phyloP scores from a whole-genome alignment of 352 stramenopile species.

The Pythium aristosporum region DNA sequence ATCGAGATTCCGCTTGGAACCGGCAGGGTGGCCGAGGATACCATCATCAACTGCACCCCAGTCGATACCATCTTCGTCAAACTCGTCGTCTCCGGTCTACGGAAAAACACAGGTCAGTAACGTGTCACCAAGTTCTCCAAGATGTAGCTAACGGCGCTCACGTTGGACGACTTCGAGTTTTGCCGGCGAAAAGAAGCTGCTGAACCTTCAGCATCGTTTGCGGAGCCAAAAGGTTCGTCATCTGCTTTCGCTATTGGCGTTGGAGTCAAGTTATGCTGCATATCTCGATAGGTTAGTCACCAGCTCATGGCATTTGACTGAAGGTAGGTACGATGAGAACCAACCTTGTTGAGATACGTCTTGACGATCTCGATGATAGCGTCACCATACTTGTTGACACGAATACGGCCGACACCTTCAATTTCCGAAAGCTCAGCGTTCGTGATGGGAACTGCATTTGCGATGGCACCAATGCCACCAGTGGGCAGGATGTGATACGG shows the following conservation, averaged over 20 bases:
- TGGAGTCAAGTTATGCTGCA: conserved; percentile 66
- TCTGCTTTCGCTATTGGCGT: conserved; percentile 18
- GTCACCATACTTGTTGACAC: conserved; percentile 84
- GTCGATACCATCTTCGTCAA: conserved; percentile 61
- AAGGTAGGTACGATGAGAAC: not conserved
- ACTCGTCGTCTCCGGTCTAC: conserved; percentile 8
- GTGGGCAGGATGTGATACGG: conserved; percentile 87
- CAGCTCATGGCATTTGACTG: not conserved
- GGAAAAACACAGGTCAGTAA: not conserved
- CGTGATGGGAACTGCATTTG: conserved; percentile 71
- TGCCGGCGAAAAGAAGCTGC: conserved; percentile 48
- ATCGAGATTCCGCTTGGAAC: conserved; percentile 11
- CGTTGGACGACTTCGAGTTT: not conserved
- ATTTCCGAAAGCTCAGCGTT: conserved; percentile 79
- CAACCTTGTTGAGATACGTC: conserved; percentile 73
- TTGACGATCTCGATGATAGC: conserved; percentile 85
- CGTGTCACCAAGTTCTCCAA: not conserved
- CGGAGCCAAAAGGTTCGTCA: not conserved
- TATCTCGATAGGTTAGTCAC: not conserved
- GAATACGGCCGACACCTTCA: conserved; percentile 78
- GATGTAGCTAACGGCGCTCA: not conserved
- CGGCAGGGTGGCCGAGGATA: conserved; percentile 11
- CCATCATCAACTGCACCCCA: conserved; percentile 55
- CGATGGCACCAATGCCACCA: conserved; percentile 75
- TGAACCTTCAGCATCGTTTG: conserved; percentile 1